Evolutionary conservation across 805 yeast genomes (phyloP), one percentile per base, ranked within the genome.

Genomic region (Sugiyamaella marilandica): DNA sequence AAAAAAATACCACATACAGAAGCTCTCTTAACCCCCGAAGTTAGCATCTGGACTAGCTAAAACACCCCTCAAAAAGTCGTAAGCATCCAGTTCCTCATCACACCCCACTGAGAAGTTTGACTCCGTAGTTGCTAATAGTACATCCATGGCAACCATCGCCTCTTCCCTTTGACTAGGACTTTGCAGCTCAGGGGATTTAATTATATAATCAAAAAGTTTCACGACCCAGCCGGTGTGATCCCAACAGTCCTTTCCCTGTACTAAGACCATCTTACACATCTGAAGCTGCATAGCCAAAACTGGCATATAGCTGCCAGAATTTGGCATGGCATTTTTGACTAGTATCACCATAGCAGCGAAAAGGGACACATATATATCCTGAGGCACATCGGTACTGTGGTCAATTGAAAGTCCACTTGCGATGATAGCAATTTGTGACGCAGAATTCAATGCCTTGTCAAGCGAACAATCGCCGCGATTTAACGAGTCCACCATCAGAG

Each of bases 191-290:
- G 39, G 39, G 14, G 39, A 34, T 13, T 16, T 34, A 16, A 34
- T 34, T n/a, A 34, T 34, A 34, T 34, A 34, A 16, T 34, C 39
- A 34, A 52, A 52, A 1, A 50, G 26, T 8, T 37, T 49, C 4
- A 45, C 19, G 18, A 47, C 34, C 56, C 58, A 54, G 8, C 39
- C 16, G 8, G 58, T 51, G 33, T 53, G 57, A 24, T 53, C 58
- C 58, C 57, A 54, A 43, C 33, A 33, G 19, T 51, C 57, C 18
- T 16, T 19, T 18, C 44, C 55, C 19, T 54, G 57, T 29, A 34
- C 46, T 4, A 54, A 45, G 5, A 43, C 45, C 53, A 54, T 47
- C 41, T 46, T 43, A 44, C 57, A 54, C 16, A 54, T 41, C 39
- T 52, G 55, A 10, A 54, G 33, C 31, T 54, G 56, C 41, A 50